Base-by-base conservation (phyloP, 441 rosid genomes). In the Gossypium lobatum region DNA sequence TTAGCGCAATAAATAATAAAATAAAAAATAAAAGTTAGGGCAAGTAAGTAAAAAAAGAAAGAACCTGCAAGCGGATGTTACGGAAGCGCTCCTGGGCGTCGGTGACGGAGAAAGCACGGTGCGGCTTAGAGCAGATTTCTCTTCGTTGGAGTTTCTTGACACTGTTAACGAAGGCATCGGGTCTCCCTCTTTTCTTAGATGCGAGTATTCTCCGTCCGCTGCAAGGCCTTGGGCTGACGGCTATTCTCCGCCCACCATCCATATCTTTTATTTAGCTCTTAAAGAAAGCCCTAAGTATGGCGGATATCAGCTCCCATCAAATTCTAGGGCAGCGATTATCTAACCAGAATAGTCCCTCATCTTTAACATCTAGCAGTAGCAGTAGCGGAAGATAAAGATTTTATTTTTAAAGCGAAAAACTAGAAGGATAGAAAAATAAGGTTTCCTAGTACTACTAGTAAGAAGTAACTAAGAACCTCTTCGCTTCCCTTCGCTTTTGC, bases 81-180 rank as follows among this genome's bases (percentile, higher is more conserved):
- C 91, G 89, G 76, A 90, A 90, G 63, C 88, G 77, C 78, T 90
- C 89, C 76, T 87, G 93, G 48, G 88, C 88, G 80, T 85, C 83
- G 80, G 85, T 79, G 81, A 87, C 82, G 65, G 82, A 80, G 78
- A 88, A 88, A 72, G 87, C 82, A 10, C 87, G 82, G 72, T 85
- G 86, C 2, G 85, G 80, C 69, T 86, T 84, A 65, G 93, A 89
- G 28, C 85, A 78, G 71, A 89, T 89, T 80, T 89, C 91, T 52
- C 93, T 76, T 64, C 91, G 82, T 73, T 89, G 93, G 60, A 89
- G 88, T 83, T 89, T 89, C 82, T 84, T 87, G 63, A 89, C 90
- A 69, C 88, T 89, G 79, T 86, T 87, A 67, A 87, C 93, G 74
- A 86, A 81, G 8, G 87, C 88, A 73, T 87, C 88, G 11, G 77